These are phyloP conservation scores for Trichosanthes truncata DNA, from an alignment of 306 rosid species.

Conservation along the genomic window DNA sequence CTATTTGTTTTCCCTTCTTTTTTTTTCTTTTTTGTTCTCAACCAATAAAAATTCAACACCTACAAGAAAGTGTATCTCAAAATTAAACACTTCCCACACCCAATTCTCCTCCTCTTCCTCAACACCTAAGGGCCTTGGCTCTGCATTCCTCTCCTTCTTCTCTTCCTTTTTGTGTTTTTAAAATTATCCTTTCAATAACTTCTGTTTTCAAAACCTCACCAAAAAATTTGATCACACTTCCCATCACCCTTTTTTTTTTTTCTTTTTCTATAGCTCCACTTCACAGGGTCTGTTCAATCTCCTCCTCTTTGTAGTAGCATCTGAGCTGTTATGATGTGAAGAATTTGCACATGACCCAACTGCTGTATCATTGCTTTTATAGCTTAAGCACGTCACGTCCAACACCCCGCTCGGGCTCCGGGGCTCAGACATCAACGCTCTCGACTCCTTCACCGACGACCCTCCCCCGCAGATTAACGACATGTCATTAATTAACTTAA, in stretches of 20 bases:
- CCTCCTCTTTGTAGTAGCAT: constrained; percentile 73
- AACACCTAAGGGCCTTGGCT: not conserved
- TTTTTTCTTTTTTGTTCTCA: not conserved
- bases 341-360: constrained; percentile 60
- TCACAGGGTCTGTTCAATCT: constrained; percentile 66
- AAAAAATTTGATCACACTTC: constrained; percentile 22
- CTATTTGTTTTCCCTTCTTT: not conserved
- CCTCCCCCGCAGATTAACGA: constrained; percentile 18
- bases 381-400: constrained; percentile 67
- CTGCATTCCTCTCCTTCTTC: not conserved
- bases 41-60: constrained; percentile 15
- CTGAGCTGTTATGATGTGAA: constrained; percentile 41
- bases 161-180: not conserved
- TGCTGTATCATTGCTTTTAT: constrained; percentile 59
- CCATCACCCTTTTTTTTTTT: constrained; percentile 7
- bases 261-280: constrained; percentile 31
- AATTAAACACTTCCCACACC: constrained; percentile 14
- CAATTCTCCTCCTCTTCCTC: not conserved
- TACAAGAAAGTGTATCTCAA: constrained; percentile 21
- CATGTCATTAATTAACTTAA: constrained; percentile 34
- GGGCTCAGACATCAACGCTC: constrained; percentile 38
- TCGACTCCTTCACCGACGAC: constrained; percentile 19
- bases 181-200: constrained; percentile 10
- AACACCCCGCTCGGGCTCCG: constrained; percentile 81
- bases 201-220: constrained; percentile 19